Base-by-base conservation (phyloP, 306 rosid genomes). In the Casuarina glauca region DNA sequence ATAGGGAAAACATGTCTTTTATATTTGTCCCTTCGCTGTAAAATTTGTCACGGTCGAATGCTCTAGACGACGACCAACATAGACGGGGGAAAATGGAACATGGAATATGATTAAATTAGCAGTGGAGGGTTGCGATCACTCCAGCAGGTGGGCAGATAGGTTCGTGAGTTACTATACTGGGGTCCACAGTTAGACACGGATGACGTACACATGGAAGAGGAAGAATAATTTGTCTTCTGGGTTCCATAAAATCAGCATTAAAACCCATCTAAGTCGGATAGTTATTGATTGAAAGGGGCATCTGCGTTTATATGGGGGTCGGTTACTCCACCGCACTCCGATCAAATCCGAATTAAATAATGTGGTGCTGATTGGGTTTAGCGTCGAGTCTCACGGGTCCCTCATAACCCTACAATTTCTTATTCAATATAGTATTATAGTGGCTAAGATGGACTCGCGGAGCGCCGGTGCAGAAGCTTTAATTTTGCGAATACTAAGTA, bases 131-230 rank as follows among this genome's bases (percentile, higher is more conserved):
- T 57, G 39, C 38, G 32, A 20, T 2, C 64, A 58, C 26, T 26
- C n/a, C 11, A 4, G 3, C 3, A 61, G 32, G 16, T 17, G 7
- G 15, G 71, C 26, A 41, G 11, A 49, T 42, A 3, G 35, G 71
- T n/a, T 42, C 49, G 8, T 16, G 50, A 17, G 71, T 42, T 41
- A 8, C 42, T 41, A 17, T 16, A 15, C n/a, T 7, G 32, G 70
- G 78, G 61, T 15, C 71, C 60, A 75, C 71, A 17, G 71, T 17
- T 66, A n/a, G 64, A 57, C 1, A 13, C 26, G 8, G 70, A 26
- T 66, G 49, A 6, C 41, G 6, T 2, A 7, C 15, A 48, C 39
- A 66, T 11, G 45, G 20, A 15, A 52, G 58, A 2, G 2, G 19
- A 52, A 16, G 11, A 19, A 55, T 6, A n/a, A 55, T 55, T 5